phyloP scores from a whole-genome alignment of 148 eudicot genomes.

The Persicaria maculosa region DNA sequence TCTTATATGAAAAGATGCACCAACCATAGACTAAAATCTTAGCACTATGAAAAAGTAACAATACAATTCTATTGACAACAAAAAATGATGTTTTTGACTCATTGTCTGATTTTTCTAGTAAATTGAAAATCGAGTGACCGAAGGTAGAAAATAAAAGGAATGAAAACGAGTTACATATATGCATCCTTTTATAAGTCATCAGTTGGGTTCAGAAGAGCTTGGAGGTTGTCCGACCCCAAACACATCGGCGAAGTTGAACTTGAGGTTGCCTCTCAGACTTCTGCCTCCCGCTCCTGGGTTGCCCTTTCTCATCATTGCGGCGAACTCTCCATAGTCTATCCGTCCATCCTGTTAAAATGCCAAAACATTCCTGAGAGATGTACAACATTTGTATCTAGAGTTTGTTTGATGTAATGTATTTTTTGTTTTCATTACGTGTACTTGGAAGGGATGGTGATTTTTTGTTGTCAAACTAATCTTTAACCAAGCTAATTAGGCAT shows the following conservation, averaged over 20 bases:
- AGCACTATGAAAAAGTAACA: neutral
- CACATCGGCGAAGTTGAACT: constrained; percentile 64
- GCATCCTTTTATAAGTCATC: neutral
- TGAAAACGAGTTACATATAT: neutral
- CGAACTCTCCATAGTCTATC: constrained; percentile 67
- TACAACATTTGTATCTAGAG: no score
- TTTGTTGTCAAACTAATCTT: no score
- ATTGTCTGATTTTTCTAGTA: neutral
- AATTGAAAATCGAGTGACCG: neutral
- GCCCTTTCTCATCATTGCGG: constrained; percentile 77
- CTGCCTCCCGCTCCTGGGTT: constrained; percentile 50
- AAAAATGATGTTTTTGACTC: neutral
- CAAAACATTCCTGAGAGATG: neutral
- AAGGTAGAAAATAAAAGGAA: neutral
- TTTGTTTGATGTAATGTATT: no score
- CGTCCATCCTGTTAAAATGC: constrained; percentile 48
- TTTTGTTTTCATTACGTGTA: no score
- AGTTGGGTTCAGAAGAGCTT: neutral
- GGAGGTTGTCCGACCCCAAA: constrained; percentile 29
- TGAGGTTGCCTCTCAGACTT: constrained; percentile 61
- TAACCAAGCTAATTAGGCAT: no score
- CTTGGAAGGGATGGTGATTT: no score
- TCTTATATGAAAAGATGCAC: no score
- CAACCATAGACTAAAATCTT: no score
- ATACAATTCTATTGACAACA: neutral